Percentiles rank a stretch among this genome's conserved stretches.
Evolutionary conservation across 108 stramenopile species (phyloP).

Genomic region (Asterionellopsis glacialis): DNA sequence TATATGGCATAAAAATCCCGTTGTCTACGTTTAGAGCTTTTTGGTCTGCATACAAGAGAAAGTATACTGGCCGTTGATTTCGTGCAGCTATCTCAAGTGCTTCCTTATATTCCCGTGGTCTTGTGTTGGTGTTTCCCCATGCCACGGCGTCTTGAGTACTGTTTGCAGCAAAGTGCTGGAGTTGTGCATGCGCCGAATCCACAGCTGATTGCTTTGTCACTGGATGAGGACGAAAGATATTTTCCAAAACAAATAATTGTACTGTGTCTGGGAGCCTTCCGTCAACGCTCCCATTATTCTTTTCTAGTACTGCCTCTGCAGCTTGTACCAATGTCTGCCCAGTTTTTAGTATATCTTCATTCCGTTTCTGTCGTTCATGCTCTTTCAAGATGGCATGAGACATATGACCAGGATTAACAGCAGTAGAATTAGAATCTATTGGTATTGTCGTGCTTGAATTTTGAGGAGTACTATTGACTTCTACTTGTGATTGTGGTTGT

Average conservation of each 20-base stretch:
- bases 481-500: too few relatives aligned
- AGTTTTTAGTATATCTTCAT: slow-evolving; percentile 8
- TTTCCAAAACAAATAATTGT: slow-evolving; percentile 34
- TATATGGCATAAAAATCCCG: slow-evolving; percentile 22
- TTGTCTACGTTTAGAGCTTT: neutral
- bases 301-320: slow-evolving; percentile 11
- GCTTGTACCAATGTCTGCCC: slow-evolving; percentile 14
- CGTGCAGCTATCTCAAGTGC: slow-evolving; percentile 57
- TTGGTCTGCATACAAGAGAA: slow-evolving; percentile 32
- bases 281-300: neutral
- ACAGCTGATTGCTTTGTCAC: slow-evolving; percentile 19
- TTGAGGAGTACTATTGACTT: too few relatives aligned
- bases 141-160: slow-evolving; percentile 15
- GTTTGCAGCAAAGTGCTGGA: neutral
- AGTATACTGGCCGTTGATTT: slow-evolving; percentile 64
- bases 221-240: slow-evolving; percentile 31
- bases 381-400: slow-evolving; percentile 4
- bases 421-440: too few relatives aligned
- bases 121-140: slow-evolving; percentile 84
- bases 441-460: too few relatives aligned
- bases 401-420: too few relatives aligned
- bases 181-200: slow-evolving; percentile 13
- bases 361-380: neutral
- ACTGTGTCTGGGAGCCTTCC: slow-evolving; percentile 4
- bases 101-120: slow-evolving; percentile 45